Conservation (phyloP, 78 protist species). For the slime mould (Dictyostelium discoideum) region dicty_2.7 NC_007090.3:5258501-5259000, state of each 20-base stretch:
- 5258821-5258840: slow-evolving; percentile 74
- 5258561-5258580: background rate
- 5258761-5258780: slow-evolving; percentile 63
- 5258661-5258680: background rate
- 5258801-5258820: slow-evolving; percentile 43
- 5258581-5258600: slow-evolving; percentile 72
- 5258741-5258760: slow-evolving; percentile 67
- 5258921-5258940: slow-evolving; percentile 1
- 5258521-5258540: slow-evolving; percentile 14
- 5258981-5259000: background rate
- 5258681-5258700: background rate
- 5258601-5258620: slow-evolving; percentile 71
- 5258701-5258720: slow-evolving; percentile 31
- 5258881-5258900: slow-evolving; percentile 81
- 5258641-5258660: background rate
- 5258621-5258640: background rate
- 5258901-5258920: slow-evolving; percentile 82
- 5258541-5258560: slow-evolving; percentile 24
- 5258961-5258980: background rate
- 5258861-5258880: slow-evolving; percentile 53
- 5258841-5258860: slow-evolving; percentile 73
- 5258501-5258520: slow-evolving; percentile 71
- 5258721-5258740: slow-evolving; percentile 39
- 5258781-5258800: slow-evolving; percentile 58
- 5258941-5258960: background rate